Conservation (phyloP, 208 protist species). For the Trypanosoma theileri region DNA sequence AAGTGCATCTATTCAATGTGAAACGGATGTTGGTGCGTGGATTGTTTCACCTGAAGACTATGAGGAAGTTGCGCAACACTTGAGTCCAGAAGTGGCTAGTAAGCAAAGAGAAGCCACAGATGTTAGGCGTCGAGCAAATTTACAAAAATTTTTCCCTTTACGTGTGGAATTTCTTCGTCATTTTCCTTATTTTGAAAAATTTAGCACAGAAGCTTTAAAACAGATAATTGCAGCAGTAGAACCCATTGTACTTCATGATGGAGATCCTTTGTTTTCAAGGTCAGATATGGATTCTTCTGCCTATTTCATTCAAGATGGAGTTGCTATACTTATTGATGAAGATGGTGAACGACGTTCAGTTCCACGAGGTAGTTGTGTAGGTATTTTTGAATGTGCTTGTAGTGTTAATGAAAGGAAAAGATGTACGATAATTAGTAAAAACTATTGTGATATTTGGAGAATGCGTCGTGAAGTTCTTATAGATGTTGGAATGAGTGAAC, state of each 20-base stretch:
- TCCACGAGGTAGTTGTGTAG: constrained; percentile 71
- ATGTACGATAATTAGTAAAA: constrained; percentile 70
- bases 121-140: constrained; percentile 74
- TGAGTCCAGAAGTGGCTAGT: constrained; percentile 73
- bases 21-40: constrained; percentile 84
- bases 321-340: constrained; percentile 50
- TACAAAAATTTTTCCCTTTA: constrained; percentile 82
- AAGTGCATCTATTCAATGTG: constrained; percentile 82
- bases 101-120: constrained; percentile 87
- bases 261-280: constrained; percentile 61
- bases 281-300: constrained; percentile 72
- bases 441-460: constrained; percentile 89
- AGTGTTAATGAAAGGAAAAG: constrained; percentile 81
- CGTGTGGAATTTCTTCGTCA: constrained; percentile 71
- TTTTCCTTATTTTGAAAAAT: constrained; percentile 78
- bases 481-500: constrained; percentile 86
- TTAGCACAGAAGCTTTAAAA: constrained; percentile 54
- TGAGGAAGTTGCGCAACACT: constrained; percentile 67
- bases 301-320: constrained; percentile 87
- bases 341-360: constrained; percentile 37
- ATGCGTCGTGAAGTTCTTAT: constrained; percentile 69
- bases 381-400: constrained; percentile 88
- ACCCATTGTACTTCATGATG: constrained; percentile 84
- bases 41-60: constrained; percentile 78
- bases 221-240: constrained; percentile 66